phyloP scores from a whole-genome alignment of 2,329 filamentous ascomycete genomes.

The Penicillium sumatraense region DNA sequence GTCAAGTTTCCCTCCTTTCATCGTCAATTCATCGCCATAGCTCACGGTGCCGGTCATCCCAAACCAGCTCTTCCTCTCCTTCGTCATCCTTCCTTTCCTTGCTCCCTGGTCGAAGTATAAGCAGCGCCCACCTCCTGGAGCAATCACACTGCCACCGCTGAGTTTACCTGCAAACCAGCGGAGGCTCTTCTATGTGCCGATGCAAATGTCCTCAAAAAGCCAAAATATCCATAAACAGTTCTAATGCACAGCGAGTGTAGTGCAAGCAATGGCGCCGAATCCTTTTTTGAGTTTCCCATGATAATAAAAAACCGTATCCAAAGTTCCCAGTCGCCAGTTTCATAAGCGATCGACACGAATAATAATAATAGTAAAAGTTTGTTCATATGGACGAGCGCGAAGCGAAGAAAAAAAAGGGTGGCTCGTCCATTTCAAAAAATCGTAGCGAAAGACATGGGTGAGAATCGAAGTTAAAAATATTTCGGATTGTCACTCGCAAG shows the following conservation, averaged over 20 bases:
- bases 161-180: conserved; percentile 21
- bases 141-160: conserved; percentile 11
- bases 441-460: conserved; percentile 39
- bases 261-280: conserved; percentile 38
- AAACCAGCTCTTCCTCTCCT: background rate
- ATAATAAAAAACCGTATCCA: conserved; percentile 27
- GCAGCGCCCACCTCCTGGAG: background rate
- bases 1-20: conserved; percentile 17
- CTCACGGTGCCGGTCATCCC: conserved; percentile 4
- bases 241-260: conserved; percentile 46
- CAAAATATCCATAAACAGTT: conserved; percentile 29
- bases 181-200: conserved; percentile 38
- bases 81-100: background rate
- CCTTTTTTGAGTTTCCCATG: conserved; percentile 28
- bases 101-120: conserved; percentile 3
- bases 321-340: conserved; percentile 39
- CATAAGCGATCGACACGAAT: conserved; percentile 47
- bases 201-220: conserved; percentile 36
- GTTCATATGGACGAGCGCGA: conserved; percentile 37
- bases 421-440: conserved; percentile 36
- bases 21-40: conserved; percentile 11
- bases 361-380: conserved; percentile 31
- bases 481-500: conserved; percentile 19
- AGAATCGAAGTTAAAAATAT: conserved; percentile 32
- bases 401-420: conserved; percentile 30